Percentiles rank a stretch among this genome's conserved stretches.
Conservation (phyloP, 2,329 filamentous ascomycete species). For the Neofusicoccum kwambonambiense region DNA sequence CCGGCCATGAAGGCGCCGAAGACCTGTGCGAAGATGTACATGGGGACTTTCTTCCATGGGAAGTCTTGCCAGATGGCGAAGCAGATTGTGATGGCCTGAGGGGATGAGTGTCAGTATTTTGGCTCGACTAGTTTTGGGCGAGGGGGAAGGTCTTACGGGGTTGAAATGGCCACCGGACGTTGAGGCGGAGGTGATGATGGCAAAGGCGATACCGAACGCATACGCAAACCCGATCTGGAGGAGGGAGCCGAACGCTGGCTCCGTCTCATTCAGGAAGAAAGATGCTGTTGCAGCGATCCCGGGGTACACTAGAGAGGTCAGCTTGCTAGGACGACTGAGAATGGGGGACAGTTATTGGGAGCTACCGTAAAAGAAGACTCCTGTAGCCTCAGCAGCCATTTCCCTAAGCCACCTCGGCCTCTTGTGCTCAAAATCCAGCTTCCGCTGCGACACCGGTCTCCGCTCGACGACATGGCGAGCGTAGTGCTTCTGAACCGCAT, state of each 20-base stretch:
- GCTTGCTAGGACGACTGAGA: neutral
- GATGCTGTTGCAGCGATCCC: conserved; percentile 55
- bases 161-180: conserved; percentile 58
- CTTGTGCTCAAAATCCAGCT: conserved; percentile 54
- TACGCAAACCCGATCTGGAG: conserved; percentile 58
- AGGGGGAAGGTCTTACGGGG: conserved; percentile 28
- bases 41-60: conserved; percentile 57
- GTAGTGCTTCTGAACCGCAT: conserved; percentile 53
- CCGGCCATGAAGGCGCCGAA: conserved; percentile 58
- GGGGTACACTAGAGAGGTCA: conserved; percentile 33
- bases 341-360: too few relatives aligned
- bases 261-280: conserved; percentile 49
- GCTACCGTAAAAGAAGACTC: conserved; percentile 56
- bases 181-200: conserved; percentile 57
- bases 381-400: conserved; percentile 56
- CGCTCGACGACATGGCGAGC: conserved; percentile 50
- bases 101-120: neutral
- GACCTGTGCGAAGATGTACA: conserved; percentile 58
- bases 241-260: conserved; percentile 50
- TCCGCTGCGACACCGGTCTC: conserved; percentile 54
- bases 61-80: conserved; percentile 56
- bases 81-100: conserved; percentile 37
- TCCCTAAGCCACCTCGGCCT: conserved; percentile 56
- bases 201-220: conserved; percentile 58
- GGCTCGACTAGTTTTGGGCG: conserved; percentile 37